phyloP scores from a whole-genome alignment of 2,329 filamentous ascomycete species.

The Fusarium caatingaense region DNA sequence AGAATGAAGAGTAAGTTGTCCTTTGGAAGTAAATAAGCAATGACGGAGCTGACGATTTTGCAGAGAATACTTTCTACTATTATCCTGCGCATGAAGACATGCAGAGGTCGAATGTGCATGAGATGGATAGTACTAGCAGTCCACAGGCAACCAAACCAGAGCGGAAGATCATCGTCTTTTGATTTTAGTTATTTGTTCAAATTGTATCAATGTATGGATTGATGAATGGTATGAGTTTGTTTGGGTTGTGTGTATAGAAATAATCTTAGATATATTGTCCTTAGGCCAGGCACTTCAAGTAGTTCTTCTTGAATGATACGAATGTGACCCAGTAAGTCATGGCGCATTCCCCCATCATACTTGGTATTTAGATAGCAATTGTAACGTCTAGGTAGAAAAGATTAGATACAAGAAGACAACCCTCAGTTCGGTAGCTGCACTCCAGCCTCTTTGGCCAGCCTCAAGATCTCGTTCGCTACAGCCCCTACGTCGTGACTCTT shows the following conservation, averaged over 20 bases:
- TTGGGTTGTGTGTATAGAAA: neutral
- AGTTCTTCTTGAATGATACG: too few species aligned
- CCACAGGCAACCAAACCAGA: neutral
- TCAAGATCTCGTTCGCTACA: slow-evolving; percentile 44
- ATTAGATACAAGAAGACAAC: neutral
- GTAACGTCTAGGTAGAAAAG: too few species aligned
- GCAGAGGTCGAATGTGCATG: neutral
- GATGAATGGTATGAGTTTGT: neutral
- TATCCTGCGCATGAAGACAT: slow-evolving; percentile 12
- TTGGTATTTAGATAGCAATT: too few species aligned
- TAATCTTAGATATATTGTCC: neutral
- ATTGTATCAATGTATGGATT: neutral
- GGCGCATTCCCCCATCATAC: too few species aligned
- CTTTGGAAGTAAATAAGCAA: too few species aligned
- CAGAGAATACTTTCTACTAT: neutral
- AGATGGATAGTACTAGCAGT: slow-evolving; percentile 5
- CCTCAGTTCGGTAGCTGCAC: slow-evolving; percentile 14
- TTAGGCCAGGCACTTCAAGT: neutral
- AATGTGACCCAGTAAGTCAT: too few species aligned
- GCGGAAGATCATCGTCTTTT: neutral
- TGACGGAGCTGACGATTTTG: neutral
- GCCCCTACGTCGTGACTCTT: slow-evolving; percentile 72
- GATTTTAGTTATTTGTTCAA: neutral
- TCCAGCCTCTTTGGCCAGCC: slow-evolving; percentile 36
- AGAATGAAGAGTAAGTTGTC: neutral